Conservation (phyloP, 257 asterid genomes). For the Capsicum baccatum region DNA sequence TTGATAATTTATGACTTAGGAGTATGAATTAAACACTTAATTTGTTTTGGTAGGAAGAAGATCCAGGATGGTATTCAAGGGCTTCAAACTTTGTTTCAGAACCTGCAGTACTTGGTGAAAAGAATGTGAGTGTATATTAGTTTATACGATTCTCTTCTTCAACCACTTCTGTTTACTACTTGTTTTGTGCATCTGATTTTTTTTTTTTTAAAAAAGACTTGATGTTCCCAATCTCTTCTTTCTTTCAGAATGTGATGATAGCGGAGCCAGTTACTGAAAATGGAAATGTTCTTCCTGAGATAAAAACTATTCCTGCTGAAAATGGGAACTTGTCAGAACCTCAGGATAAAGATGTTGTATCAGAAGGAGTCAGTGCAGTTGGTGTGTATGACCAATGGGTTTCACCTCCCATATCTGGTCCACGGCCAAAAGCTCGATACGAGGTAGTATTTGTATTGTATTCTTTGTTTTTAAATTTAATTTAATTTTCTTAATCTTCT, state of each 20-base stretch:
- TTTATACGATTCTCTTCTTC: constrained; percentile 28
- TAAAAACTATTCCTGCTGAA: constrained; percentile 68
- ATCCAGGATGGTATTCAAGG: constrained; percentile 97
- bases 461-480: constrained; percentile 27
- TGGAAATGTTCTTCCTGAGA: constrained; percentile 55
- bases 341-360: constrained; percentile 80
- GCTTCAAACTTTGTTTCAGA: constrained; percentile 66
- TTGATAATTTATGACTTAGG: constrained; percentile 23
- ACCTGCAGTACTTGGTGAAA: constrained; percentile 74
- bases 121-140: constrained; percentile 59
- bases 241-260: constrained; percentile 62
- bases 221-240: constrained; percentile 31
- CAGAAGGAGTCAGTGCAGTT: constrained; percentile 67
- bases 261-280: constrained; percentile 60
- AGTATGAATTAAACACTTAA: constrained; percentile 19
- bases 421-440: constrained; percentile 75
- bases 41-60: constrained; percentile 75
- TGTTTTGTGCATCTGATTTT: constrained; percentile 6
- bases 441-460: constrained; percentile 65
- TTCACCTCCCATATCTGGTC: constrained; percentile 77
- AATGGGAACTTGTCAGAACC: constrained; percentile 68
- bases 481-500: constrained; percentile 12
- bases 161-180: constrained; percentile 17
- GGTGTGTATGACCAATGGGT: constrained; percentile 89
- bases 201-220: not conserved